Evolutionary conservation across 495 filamentous ascomycete species (phyloP).

Genomic region (Aspergillus affinis): DNA sequence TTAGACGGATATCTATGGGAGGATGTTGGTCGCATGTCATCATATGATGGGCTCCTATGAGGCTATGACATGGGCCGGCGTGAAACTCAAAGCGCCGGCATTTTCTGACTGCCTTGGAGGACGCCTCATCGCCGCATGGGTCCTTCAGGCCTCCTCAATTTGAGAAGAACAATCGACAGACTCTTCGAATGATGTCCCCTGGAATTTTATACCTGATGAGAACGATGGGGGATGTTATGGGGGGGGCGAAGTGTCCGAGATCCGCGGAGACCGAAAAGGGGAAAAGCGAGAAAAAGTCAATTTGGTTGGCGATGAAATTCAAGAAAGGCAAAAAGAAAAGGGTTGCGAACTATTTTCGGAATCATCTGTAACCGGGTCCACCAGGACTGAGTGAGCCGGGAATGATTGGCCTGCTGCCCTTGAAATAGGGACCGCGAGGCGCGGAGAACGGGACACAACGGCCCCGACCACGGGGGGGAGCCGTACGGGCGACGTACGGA

Average conservation of each 20-base stretch:
- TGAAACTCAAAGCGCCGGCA: not conserved
- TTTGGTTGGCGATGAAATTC: not conserved
- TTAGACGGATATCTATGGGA: not conserved
- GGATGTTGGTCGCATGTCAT: not conserved
- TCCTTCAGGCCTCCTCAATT: not conserved
- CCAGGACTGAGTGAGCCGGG: no score
- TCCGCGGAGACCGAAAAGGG: constrained; percentile 4
- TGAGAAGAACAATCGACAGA: not conserved
- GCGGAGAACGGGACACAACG: constrained; percentile 12
- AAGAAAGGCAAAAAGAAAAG: not conserved
- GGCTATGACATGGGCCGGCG: not conserved
- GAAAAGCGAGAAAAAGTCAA: constrained; percentile 1
- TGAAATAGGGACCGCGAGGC: not conserved
- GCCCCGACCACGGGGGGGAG: not conserved
- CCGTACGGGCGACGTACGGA: not conserved
- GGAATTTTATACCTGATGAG: not conserved
- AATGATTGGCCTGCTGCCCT: not conserved
- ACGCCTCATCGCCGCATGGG: not conserved
- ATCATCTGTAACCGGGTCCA: not conserved
- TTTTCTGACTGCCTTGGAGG: not conserved
- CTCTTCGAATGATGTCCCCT: not conserved
- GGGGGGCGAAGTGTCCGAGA: not conserved
- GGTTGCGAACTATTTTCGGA: not conserved
- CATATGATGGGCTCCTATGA: not conserved
- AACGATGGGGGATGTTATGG: not conserved